Evolutionary conservation across 352 stramenopile genomes (phyloP), one percentile per base, ranked within the genome.

Genomic region (Globisporangium cystogenes): DNA sequence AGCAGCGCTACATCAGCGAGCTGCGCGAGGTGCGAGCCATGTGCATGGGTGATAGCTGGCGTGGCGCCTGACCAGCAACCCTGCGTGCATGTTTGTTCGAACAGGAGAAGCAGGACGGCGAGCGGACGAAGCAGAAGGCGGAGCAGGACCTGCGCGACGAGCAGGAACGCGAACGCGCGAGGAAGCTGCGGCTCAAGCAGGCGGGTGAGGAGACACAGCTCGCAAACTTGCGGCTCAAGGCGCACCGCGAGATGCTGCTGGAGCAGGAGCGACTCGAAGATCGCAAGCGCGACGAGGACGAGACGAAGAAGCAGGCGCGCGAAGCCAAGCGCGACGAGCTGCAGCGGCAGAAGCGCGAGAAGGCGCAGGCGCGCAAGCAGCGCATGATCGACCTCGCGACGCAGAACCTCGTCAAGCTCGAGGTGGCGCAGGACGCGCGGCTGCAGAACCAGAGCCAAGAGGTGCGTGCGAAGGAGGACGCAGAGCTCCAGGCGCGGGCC

Each of bases 351-450:
- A 91, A 90, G 48, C 71, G 76, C 36, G 74, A 76, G 18, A 67
- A 72, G 31, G 57, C 73, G 0, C 74, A 87, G 35, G 67, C 78
- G 33, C 65, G 79, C 44, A 91, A 91, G 50, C 79, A 91, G 57
- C 78, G 77, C 20, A 92, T 94, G 83, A 91, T 94, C 43, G 79
- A 94, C 46, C 64, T 90, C 51, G 83, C 75, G 27, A 78, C 74
- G 15, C 70, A 89, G 21, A 87, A 89, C 45, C 54, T 94, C 23
- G 52, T 90, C 27, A 75, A 88, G 43, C 55, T 90, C 14, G 77
- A 90, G 53, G 68, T 76, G 7, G 68, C 82, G 44, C 71, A 70
- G n/a, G 77, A 92, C 14, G 21, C 63, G 39, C 76, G 81, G 15
- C 58, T 94, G 1, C 53, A 84, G 23, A 77, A 80, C 51, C 79